Evolutionary conservation across 306 rosid genomes (phyloP).

Genomic region (Vigna trinervia): DNA sequence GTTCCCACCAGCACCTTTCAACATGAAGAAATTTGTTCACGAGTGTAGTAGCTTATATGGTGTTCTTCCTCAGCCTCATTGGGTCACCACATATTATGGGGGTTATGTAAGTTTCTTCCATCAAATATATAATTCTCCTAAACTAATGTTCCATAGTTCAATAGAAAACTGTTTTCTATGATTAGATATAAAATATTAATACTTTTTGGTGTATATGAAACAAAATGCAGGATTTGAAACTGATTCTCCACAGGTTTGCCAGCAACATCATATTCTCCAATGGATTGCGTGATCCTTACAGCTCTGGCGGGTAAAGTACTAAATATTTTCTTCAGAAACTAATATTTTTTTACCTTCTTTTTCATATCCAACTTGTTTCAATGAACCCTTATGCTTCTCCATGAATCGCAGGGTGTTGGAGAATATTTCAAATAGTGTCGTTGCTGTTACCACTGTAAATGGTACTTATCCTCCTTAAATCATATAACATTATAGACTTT

Average conservation of each 20-base stretch:
- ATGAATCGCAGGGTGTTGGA: constrained; percentile 58
- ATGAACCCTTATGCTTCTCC: background rate
- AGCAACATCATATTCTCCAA: constrained; percentile 89
- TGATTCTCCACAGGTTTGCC: constrained; percentile 59
- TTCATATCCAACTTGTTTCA: background rate
- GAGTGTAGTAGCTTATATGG: constrained; percentile 58
- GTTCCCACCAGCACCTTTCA: constrained; percentile 58
- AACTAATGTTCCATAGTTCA: background rate
- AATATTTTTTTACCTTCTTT: background rate
- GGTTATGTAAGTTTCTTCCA: constrained; percentile 57
- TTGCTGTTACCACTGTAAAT: constrained; percentile 56
- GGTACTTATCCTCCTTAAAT: constrained; percentile 48
- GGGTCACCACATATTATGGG: constrained; percentile 78
- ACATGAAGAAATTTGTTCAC: constrained; percentile 34
- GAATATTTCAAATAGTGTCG: constrained; percentile 60
- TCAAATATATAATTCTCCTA: background rate
- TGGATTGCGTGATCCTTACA: constrained; percentile 76
- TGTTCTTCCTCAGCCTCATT: constrained; percentile 65
- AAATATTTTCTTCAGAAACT: background rate
- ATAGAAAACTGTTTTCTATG: no score
- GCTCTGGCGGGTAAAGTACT: constrained; percentile 66
- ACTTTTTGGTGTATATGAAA: background rate
- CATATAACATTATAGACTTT: background rate
- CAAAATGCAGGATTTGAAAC: constrained; percentile 59
- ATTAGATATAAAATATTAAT: constrained; percentile 7